Base-by-base conservation (phyloP, 495 filamentous ascomycete species). In the Margaritispora aquatica region DNA sequence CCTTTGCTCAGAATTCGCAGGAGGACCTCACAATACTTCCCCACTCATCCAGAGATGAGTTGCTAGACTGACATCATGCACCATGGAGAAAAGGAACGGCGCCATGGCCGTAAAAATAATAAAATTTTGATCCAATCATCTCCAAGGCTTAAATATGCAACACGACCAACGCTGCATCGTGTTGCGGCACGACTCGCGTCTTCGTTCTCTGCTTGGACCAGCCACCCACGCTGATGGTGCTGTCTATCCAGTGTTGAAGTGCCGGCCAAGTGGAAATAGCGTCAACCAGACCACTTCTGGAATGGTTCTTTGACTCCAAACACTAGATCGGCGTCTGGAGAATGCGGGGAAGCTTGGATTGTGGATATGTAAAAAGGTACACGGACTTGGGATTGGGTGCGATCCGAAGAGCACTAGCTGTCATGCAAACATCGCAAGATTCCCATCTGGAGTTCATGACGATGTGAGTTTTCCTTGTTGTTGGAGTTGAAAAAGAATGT, bases 31-130 rank as follows among this genome's bases (percentile, higher is more conserved):
- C n/a, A n/a, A n/a, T n/a, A n/a, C n/a, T n/a, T n/a, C n/a, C n/a
- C n/a, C n/a, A n/a, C n/a, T n/a, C n/a, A n/a, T n/a, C n/a, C n/a
- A n/a, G n/a, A n/a, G n/a, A n/a, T n/a, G n/a, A n/a, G n/a, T n/a
- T n/a, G 44, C 38, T 44, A 15, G 38, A n/a, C 2, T 44, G 17
- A n/a, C 7, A n/a, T 44, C 3, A n/a, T 44, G 57, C 54, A 54
- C 57, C 60, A 62, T 58, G 60, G 60, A 58, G 34, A 19, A 62
- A 62, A 29, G 60, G 60, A 56, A 62, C 54, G 55, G 60, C 58
- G 54, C 58, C 23, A 57, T 53, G 55, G 55, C 20, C 21, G 44
- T 19, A 8, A n/a, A 7, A 48, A 7, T n/a, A 7, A n/a, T n/a
- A 13, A 5, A 34, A 50, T 22, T 2, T 50, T 17, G 19, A 50